phyloP scores from a whole-genome alignment of 1,284 basidiomycete genomes.

The Vanrija sp. region DNA sequence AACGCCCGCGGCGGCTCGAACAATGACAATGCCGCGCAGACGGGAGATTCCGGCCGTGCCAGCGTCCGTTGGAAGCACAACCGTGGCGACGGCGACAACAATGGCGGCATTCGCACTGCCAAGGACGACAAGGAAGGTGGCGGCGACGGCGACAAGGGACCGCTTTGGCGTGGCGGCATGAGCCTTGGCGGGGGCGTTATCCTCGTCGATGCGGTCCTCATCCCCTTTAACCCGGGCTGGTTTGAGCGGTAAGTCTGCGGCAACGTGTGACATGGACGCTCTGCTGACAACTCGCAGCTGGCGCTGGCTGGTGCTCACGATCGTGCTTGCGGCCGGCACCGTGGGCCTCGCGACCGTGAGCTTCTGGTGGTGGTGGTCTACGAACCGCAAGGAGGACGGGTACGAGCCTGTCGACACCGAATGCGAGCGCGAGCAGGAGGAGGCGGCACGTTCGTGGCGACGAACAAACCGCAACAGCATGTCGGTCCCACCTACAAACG shows the following conservation, averaged over 20 bases:
- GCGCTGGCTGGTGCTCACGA: constrained; percentile 39
- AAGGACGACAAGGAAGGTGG: neutral
- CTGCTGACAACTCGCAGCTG: constrained; percentile 19
- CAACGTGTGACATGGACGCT: neutral
- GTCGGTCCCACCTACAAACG: too few relatives aligned
- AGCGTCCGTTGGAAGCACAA: constrained; percentile 54
- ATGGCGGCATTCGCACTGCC: neutral
- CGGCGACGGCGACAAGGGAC: constrained; percentile 12
- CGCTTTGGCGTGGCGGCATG: constrained; percentile 43
- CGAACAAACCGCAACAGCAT: constrained; percentile 5
- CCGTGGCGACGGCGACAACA: neutral
- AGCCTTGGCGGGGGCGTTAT: constrained; percentile 72
- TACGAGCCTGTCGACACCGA: constrained; percentile 12
- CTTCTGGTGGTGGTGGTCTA: constrained; percentile 58
- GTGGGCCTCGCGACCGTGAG: constrained; percentile 59
- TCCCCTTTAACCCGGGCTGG: constrained; percentile 83
- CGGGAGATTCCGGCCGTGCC: constrained; percentile 76
- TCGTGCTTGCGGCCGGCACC: constrained; percentile 59
- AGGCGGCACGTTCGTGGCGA: constrained; percentile 13
- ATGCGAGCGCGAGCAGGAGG: constrained; percentile 8
- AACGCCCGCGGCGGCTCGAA: constrained; percentile 70
- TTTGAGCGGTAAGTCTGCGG: constrained; percentile 53
- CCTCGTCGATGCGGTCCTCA: constrained; percentile 74
- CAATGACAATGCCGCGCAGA: constrained; percentile 65
- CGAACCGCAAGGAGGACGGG: constrained; percentile 5